Conservation (phyloP, 768 basidiomycete genomes). For the Lactarius hengduanensis region DNA sequence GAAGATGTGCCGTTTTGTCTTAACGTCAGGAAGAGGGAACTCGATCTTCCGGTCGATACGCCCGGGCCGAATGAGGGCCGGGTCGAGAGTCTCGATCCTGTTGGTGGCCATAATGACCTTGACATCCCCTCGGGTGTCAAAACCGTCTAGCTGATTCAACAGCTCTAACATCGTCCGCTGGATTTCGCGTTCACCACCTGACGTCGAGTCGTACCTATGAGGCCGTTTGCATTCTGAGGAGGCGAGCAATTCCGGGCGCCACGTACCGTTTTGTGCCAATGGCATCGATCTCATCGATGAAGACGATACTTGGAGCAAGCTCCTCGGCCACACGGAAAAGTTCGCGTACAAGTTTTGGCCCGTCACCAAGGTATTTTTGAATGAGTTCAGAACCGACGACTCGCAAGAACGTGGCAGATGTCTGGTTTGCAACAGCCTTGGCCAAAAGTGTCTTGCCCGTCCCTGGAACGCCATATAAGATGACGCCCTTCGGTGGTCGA, state of each 20-base stretch:
- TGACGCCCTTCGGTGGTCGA: slow-evolving; percentile 99
- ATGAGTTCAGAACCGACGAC: slow-evolving; percentile 98
- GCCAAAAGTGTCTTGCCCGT: slow-evolving; percentile 98
- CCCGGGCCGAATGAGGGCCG: slow-evolving; percentile 96
- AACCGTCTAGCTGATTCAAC: slow-evolving; percentile 98
- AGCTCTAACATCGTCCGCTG: slow-evolving; percentile 99
- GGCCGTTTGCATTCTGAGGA: slow-evolving; percentile 7
- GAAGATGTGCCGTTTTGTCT: slow-evolving; percentile 99
- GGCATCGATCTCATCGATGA: slow-evolving; percentile 99
- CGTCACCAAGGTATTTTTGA: slow-evolving; percentile 99
- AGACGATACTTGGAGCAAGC: slow-evolving; percentile 97
- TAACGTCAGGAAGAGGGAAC: slow-evolving; percentile 95
- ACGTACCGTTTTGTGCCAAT: slow-evolving; percentile 84
- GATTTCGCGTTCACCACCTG: slow-evolving; percentile 98
- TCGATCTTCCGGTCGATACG: slow-evolving; percentile 99
- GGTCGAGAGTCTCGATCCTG: slow-evolving; percentile 94
- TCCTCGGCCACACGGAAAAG: slow-evolving; percentile 97
- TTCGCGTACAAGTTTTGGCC: slow-evolving; percentile 96
- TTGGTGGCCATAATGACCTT: slow-evolving; percentile 99
- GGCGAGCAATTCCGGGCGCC: not conserved
- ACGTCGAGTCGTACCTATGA: slow-evolving; percentile 92
- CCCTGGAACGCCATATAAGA: slow-evolving; percentile 96
- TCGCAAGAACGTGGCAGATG: slow-evolving; percentile 95
- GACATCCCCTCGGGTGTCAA: slow-evolving; percentile 98
- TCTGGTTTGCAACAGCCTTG: slow-evolving; percentile 97